phyloP scores from a whole-genome alignment of 2,329 filamentous ascomycete genomes.

The Sporothrix brasiliensis region DNA sequence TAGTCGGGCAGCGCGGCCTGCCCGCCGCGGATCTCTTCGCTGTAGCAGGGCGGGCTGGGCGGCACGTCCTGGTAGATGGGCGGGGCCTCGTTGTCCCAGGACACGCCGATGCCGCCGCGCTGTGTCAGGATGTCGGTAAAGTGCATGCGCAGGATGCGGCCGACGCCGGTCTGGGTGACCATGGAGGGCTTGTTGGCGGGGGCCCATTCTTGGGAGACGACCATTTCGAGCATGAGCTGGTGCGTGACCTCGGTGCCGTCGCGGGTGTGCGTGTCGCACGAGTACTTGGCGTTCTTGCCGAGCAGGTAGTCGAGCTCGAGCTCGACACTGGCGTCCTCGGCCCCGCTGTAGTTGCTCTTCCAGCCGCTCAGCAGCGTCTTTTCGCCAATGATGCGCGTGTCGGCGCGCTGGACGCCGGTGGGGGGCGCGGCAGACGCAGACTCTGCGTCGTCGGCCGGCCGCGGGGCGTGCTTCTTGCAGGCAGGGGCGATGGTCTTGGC shows the following conservation, averaged over 20 bases:
- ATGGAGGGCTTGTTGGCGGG: constrained; percentile 68
- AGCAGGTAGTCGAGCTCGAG: constrained; percentile 81
- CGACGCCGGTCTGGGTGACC: constrained; percentile 83
- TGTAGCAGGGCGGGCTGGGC: constrained; percentile 76
- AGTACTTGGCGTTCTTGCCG: constrained; percentile 60
- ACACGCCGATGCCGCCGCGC: constrained; percentile 82
- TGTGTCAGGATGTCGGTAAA: constrained; percentile 83
- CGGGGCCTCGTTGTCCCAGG: constrained; percentile 95
- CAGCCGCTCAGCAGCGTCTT: constrained; percentile 84
- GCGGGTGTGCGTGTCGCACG: constrained; percentile 75
- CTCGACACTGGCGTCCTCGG: constrained; percentile 64
- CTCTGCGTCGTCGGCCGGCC: neutral
- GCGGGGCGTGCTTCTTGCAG: constrained; percentile 71
- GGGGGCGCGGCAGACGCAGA: neutral
- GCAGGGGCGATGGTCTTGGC: constrained; percentile 77
- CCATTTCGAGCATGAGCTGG: constrained; percentile 86
- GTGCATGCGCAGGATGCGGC: constrained; percentile 88
- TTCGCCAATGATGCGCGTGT: constrained; percentile 75
- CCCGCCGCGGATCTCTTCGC: constrained; percentile 40
- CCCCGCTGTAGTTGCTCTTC: constrained; percentile 69
- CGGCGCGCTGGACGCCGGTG: constrained; percentile 73
- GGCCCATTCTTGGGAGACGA: constrained; percentile 87
- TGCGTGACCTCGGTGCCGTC: constrained; percentile 81
- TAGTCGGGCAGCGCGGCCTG: constrained; percentile 43
- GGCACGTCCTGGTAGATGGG: constrained; percentile 94